Evolutionary conservation across 2,329 filamentous ascomycete species (phyloP), one percentile per base, ranked within the genome.

Genomic region (Fusarium sp.): DNA sequence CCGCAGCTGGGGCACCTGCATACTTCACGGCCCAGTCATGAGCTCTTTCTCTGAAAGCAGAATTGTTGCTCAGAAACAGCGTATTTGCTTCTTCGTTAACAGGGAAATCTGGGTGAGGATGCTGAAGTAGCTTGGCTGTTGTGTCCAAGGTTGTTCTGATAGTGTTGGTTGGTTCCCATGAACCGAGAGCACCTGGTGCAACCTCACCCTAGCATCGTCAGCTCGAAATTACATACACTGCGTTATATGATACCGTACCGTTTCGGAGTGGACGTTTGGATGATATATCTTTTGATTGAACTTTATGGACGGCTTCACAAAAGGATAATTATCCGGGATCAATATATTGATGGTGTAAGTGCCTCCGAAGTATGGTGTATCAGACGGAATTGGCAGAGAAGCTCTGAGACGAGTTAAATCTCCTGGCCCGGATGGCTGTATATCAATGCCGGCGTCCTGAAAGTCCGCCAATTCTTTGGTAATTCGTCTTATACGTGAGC

Each of bases 371-470:
- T 22, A 51, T 0, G 48, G n/a, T 22, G 31, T 51, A 12, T 11
- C 13, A 15, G 31, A 5, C 7, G 31, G 31, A 20, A 26, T 9
- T 22, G 48, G 9, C n/a, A 51, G n/a, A 12, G 18, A 16, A 22
- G 31, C 48, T 9, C 12, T 4, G 2, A 51, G 48, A 26, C 15
- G 31, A 15, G n/a, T 8, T 7, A 35, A 22, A 15, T 26, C n/a
- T 20, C 0, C 12, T 6, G 1, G 2, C n/a, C 22, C 5, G 18
- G 6, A 11, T 11, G 16, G 13, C 7, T 9, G n/a, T 18, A 26
- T 5, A 5, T 51, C 7, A 22, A 35, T 7, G 8, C 31, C 33
- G 9, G 16, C 22, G 5, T 26, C 1, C 2, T 35, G 13, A 16
- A 18, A 26, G 0, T 51, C 48, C 3, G 7, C 8, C 3, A 26